Percentiles rank a stretch among this genome's conserved stretches.
Conservation (phyloP, 108 stramenopile species). For the Nannochloropsis oceanica region DNA sequence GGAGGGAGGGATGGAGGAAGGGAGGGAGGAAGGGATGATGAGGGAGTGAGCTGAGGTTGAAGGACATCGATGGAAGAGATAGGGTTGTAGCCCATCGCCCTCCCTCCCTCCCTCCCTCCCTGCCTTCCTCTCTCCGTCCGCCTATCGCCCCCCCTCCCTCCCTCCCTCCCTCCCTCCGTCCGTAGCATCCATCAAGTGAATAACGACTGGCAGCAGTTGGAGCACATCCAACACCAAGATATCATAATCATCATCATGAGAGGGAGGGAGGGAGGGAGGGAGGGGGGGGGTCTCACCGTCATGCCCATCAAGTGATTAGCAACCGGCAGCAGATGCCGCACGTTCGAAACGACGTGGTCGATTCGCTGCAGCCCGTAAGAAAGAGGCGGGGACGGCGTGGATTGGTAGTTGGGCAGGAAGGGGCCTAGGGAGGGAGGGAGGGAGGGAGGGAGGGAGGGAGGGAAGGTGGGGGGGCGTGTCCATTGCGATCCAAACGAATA, state of each 20-base stretch:
- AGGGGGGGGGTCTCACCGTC: background rate
- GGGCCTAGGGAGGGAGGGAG: background rate
- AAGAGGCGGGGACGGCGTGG: background rate
- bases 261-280: no score
- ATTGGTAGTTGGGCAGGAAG: background rate
- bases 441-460: background rate
- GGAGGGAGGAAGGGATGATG: background rate
- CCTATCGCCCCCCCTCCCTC: background rate
- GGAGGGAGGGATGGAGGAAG: background rate
- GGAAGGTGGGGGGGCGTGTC: background rate
- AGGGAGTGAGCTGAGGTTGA: background rate
- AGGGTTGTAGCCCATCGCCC: background rate
- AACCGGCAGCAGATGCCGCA: slow-evolving; percentile 26
- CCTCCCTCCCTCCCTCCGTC: background rate
- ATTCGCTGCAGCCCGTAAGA: slow-evolving; percentile 16
- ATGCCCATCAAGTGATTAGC: background rate
- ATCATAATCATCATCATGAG: no score
- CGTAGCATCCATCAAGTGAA: background rate
- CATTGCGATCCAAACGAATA: background rate
- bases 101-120: background rate
- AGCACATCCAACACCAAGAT: slow-evolving; percentile 32
- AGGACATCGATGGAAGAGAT: background rate
- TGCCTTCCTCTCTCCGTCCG: background rate
- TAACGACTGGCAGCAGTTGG: slow-evolving; percentile 18
- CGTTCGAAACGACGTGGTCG: slow-evolving; percentile 34